Percentiles rank a stretch among this genome's conserved stretches.
These are phyloP conservation scores for Linnemannia elongata DNA, from an alignment of 192 early-diverging fungal genomes.

Conservation along the genomic window DNA sequence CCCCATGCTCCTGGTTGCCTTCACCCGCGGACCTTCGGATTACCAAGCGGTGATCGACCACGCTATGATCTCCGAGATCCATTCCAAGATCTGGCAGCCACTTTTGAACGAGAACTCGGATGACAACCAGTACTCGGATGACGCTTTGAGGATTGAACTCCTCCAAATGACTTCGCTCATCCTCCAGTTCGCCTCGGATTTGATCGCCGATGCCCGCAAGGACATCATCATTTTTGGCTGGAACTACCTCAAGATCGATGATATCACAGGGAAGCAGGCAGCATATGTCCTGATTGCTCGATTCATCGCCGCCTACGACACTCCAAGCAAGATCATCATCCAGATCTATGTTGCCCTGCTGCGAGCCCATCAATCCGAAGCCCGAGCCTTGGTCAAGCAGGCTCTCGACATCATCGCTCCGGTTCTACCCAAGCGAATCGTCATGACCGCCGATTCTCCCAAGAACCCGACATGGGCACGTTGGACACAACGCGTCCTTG, in stretches of 20 bases:
- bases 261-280: slow-evolving; percentile 95
- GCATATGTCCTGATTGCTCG: slow-evolving; percentile 94
- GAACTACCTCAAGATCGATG: slow-evolving; percentile 87
- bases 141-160: slow-evolving; percentile 85
- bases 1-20: slow-evolving; percentile 83
- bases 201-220: slow-evolving; percentile 83
- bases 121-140: slow-evolving; percentile 71
- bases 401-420: slow-evolving; percentile 95
- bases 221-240: slow-evolving; percentile 97
- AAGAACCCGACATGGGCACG: slow-evolving; percentile 87
- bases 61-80: slow-evolving; percentile 72
- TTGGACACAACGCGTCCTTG: slow-evolving; percentile 87
- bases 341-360: slow-evolving; percentile 92
- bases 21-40: slow-evolving; percentile 65
- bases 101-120: slow-evolving; percentile 63
- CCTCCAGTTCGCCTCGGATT: slow-evolving; percentile 82
- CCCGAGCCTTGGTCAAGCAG: slow-evolving; percentile 89
- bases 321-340: slow-evolving; percentile 87
- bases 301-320: slow-evolving; percentile 95
- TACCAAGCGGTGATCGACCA: slow-evolving; percentile 69
- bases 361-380: slow-evolving; percentile 91
- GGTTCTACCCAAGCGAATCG: slow-evolving; percentile 87
- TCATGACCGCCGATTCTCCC: slow-evolving; percentile 57
- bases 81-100: slow-evolving; percentile 71
- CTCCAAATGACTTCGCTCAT: slow-evolving; percentile 93